A percentile compares a stretch with the other conserved stretches of the same genome.
phyloP scores from a whole-genome alignment of 2,329 filamentous ascomycete species.

The Aspergillus niger region DNA sequence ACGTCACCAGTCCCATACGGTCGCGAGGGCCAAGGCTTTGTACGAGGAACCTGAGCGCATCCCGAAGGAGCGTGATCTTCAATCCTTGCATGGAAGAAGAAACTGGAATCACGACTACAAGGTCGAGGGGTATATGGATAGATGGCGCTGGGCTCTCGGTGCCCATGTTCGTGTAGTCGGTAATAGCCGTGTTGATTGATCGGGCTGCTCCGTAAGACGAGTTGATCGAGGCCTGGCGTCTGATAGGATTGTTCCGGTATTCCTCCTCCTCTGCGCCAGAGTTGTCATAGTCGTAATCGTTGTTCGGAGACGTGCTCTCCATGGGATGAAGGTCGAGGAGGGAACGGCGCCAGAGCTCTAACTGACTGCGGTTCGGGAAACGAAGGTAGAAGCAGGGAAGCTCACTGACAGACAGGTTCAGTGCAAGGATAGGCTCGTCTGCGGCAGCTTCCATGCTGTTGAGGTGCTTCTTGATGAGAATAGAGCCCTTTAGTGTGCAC shows the following conservation, averaged over 20 bases:
- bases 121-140: conserved; percentile 90
- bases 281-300: conserved; percentile 77
- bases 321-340: conserved; percentile 78
- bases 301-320: conserved; percentile 62
- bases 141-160: conserved; percentile 54
- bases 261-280: conserved; percentile 91
- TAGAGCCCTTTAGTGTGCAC: conserved; percentile 94
- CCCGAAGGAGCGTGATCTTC: conserved; percentile 91
- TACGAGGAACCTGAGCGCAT: conserved; percentile 90
- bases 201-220: conserved; percentile 80
- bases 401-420: conserved; percentile 88
- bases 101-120: conserved; percentile 94
- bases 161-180: conserved; percentile 81
- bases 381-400: conserved; percentile 91
- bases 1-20: conserved; percentile 95
- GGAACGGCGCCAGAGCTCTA: conserved; percentile 88
- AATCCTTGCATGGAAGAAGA: conserved; percentile 99
- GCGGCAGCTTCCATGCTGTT: conserved; percentile 73
- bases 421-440: conserved; percentile 82
- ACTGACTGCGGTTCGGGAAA: conserved; percentile 75
- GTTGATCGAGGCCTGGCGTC: conserved; percentile 77
- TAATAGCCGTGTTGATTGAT: conserved; percentile 84
- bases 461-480: conserved; percentile 96
- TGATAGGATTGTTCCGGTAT: conserved; percentile 60
- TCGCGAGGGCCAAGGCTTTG: conserved; percentile 86